Base-by-base conservation (phyloP, 2,329 filamentous ascomycete genomes). In the Pezicula carpinea region DNA sequence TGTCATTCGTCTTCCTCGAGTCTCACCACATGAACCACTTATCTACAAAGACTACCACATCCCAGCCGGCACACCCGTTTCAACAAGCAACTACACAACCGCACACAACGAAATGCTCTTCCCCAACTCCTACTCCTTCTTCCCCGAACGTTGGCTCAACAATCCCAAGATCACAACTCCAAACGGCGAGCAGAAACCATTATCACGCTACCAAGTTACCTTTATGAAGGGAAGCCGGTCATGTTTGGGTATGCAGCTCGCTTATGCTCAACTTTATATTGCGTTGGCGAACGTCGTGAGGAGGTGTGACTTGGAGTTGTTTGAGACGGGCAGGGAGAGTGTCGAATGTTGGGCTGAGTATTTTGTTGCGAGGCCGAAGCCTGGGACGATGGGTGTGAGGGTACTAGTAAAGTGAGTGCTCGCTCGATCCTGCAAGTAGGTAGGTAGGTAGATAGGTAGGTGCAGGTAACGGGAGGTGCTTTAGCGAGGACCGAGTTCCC, bases 91-190 rank as follows among this genome's bases (percentile, higher is more conserved):
- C 3, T 50, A 47, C 42, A 48, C 33, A 43, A 41, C 50, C 35
- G 58, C 65, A 38, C 64, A 64, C 44, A 63, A 61, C 0, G 8
- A 54, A 15, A 55, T 53, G 6, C 61, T 67, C 48, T 64, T 59
- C 39, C 36, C 44, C 1, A 56, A 65, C 13, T 43, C 54, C 2
- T 29, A 56, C 36, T 38, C 47, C 7, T 59, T 56, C 23, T 43
- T 62, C 1, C 67, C 68, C 1, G 64, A 69, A 43, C 57, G 71
- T 8, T 74, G 68, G 68, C 49, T 70, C 4, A 58, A 59, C 1
- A 59, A 62, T 19, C 54, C 62, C 2, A 31, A 45, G n/a, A 46
- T 52, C 29, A 33, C 40, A 17, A 42, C 43, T 7, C 40, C 50
- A 13, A 51, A 53, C 18, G 53, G 55, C 15, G 45, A 51, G 44